Conservation (phyloP, 1,284 basidiomycete genomes). For the Inonotus hispidus region DNA sequence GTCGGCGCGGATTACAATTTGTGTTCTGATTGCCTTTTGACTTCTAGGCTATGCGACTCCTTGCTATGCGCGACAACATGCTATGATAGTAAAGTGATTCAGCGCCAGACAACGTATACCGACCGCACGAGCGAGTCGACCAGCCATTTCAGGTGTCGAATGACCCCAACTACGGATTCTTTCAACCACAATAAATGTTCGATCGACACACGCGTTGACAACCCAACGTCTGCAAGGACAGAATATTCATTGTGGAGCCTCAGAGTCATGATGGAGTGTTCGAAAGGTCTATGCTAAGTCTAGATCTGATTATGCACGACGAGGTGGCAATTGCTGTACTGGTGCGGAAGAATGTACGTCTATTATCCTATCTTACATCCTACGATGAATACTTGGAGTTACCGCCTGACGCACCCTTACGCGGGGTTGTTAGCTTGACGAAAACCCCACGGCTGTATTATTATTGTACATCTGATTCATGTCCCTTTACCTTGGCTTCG, state of each 20-base stretch:
- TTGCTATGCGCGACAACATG: too few relatives aligned
- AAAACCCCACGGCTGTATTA: constrained; percentile 75
- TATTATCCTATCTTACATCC: constrained; percentile 9
- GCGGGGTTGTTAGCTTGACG: constrained; percentile 44
- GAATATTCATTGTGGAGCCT: too few relatives aligned
- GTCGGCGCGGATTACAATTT: background rate
- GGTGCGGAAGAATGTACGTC: too few relatives aligned
- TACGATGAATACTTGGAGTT: constrained; percentile 65
- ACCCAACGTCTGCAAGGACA: too few relatives aligned
- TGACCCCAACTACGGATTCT: constrained; percentile 79
- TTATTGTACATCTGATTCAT: constrained; percentile 46
- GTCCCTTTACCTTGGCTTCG: constrained; percentile 3
- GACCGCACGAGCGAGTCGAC: constrained; percentile 69
- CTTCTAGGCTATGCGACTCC: too few relatives aligned
- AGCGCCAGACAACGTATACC: constrained; percentile 64
- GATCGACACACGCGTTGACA: too few relatives aligned
- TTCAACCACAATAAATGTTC: too few relatives aligned
- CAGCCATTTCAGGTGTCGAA: constrained; percentile 91
- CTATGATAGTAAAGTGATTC: constrained; percentile 90
- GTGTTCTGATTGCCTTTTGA: background rate
- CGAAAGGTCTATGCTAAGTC: too few relatives aligned
- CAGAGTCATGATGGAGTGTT: too few relatives aligned
- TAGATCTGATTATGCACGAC: too few relatives aligned
- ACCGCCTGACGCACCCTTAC: constrained; percentile 58
- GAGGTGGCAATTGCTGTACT: too few relatives aligned